Base-by-base conservation (phyloP, 345 rosid species). In the Heritiera littoralis region DNA sequence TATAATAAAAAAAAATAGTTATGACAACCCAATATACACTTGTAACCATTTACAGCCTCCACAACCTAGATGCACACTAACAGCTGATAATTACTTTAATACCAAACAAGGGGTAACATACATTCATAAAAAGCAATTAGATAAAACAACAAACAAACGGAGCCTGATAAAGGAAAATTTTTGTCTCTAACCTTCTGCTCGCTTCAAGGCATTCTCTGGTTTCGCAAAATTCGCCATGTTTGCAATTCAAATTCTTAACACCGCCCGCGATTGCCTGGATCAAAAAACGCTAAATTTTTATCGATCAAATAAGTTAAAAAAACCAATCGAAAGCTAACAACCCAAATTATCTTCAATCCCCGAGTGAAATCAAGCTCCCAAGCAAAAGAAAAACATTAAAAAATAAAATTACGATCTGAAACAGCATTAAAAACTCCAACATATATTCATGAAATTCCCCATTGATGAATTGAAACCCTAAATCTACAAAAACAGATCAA, bases 181-280 rank as follows among this genome's bases (percentile, higher is more conserved):
- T 7, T 51, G 40, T 14, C 8, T 23, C 87, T 84, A 61, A 93
- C 98, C 98, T 89, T 95, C 98, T 48, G 98, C 98, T 70, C 97
- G 93, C 89, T 93, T 93, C 70, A 95, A 75, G 0, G 98, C 98
- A 67, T 93, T 93, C 87, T 95, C 97, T 0, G 98, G 97, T 83
- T 95, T 95, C 72, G 92, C 90, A 81, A 87, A 95, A 48, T 82
- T 88, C 79, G 92, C 80, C 98, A 95, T 95, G 79, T 67, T 78
- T 54, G 82, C 77, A 71, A 72, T 71, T 71, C 78, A 78, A 78
- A 77, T 77, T 51, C 61, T 64, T 51, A 73, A 73, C 63, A 73
- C 64, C 13, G 46, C 64, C 10, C 10, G 14, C 32, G 14, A 12
- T 38, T 13, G 38, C 65, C 77, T 55, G n/a, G 5, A 73, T 18